Evolutionary conservation across 495 filamentous ascomycete species (phyloP).

Genomic region (Talaromyces trachyspermus): DNA sequence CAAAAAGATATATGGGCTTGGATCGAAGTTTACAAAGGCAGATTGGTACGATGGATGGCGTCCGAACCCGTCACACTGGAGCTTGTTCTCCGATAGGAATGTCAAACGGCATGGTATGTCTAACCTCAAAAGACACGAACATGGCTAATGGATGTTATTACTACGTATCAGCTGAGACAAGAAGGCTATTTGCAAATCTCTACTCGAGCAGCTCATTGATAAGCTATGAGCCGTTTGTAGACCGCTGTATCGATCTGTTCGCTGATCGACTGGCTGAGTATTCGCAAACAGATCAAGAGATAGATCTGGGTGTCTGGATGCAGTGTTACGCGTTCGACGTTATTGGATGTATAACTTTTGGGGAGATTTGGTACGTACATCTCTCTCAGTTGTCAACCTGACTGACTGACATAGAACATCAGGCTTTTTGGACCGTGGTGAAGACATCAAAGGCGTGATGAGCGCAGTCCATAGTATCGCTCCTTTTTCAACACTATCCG

Average conservation of each 20-base stretch:
- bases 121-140: background rate
- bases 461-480: slow-evolving; percentile 45
- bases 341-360: slow-evolving; percentile 60
- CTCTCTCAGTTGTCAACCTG: no score
- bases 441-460: slow-evolving; percentile 58
- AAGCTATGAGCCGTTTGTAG: slow-evolving; percentile 47
- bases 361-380: slow-evolving; percentile 38
- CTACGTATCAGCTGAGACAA: slow-evolving; percentile 21
- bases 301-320: slow-evolving; percentile 47
- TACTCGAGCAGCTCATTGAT: slow-evolving; percentile 50
- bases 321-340: slow-evolving; percentile 57
- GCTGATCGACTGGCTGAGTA: slow-evolving; percentile 34
- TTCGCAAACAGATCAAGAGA: slow-evolving; percentile 17
- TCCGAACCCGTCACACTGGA: slow-evolving; percentile 25
- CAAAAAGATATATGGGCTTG: slow-evolving; percentile 37
- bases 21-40: slow-evolving; percentile 33
- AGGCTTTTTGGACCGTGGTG: slow-evolving; percentile 54
- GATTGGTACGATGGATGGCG: slow-evolving; percentile 35
- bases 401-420: no score
- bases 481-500: slow-evolving; percentile 48
- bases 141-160: background rate
- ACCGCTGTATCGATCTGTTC: slow-evolving; percentile 45
- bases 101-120: slow-evolving; percentile 32
- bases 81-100: slow-evolving; percentile 35
- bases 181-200: slow-evolving; percentile 33